These are phyloP conservation scores for Benincasa hispida DNA, from an alignment of 306 rosid genomes.

Conservation along the genomic window DNA sequence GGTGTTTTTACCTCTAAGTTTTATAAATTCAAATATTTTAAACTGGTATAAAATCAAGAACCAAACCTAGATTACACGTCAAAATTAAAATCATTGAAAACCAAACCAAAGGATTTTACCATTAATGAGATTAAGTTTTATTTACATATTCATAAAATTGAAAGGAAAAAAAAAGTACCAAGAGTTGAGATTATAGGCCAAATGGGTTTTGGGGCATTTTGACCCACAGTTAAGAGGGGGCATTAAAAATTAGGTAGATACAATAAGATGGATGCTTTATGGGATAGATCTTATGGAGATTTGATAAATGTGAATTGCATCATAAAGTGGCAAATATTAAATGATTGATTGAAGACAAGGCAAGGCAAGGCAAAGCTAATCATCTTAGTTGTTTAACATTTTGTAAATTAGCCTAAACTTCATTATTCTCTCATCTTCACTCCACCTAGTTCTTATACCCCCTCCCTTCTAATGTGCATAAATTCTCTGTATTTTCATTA, in stretches of 20 bases:
- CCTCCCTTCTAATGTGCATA: not conserved
- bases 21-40: too few relatives aligned
- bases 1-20: too few relatives aligned
- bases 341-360: slow-evolving; percentile 11
- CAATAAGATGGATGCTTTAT: not conserved
- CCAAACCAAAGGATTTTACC: too few relatives aligned
- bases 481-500: not conserved
- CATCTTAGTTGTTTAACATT: slow-evolving; percentile 9
- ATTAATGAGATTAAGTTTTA: too few relatives aligned
- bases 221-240: not conserved
- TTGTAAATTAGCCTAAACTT: not conserved
- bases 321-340: not conserved
- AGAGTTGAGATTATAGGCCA: too few relatives aligned
- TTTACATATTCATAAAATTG: too few relatives aligned
- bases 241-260: not conserved
- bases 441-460: not conserved
- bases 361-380: not conserved
- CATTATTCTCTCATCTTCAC: not conserved
- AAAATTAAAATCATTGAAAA: too few relatives aligned
- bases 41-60: too few relatives aligned
- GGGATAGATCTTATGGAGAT: slow-evolving; percentile 6
- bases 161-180: too few relatives aligned
- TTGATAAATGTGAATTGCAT: slow-evolving; percentile 3
- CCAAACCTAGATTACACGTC: too few relatives aligned
- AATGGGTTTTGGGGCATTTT: not conserved